Conservation (phyloP, 306 rosid genomes). For the Castanea crenata region DNA sequence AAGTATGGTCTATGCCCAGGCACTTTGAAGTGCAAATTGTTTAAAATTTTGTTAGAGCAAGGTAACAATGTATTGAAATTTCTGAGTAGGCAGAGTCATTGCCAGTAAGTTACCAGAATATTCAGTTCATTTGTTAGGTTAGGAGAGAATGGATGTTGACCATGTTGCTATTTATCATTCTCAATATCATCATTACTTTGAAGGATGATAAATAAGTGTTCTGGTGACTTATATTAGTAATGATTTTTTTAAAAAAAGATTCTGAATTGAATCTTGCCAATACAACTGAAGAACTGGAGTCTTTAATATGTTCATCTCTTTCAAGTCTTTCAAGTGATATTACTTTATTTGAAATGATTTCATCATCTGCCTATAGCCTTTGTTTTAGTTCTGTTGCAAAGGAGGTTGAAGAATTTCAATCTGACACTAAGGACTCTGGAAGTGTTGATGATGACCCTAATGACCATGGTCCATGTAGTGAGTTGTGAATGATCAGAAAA, state of each 20-base stretch:
- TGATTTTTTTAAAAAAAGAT: constrained; percentile 52
- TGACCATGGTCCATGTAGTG: constrained; percentile 46
- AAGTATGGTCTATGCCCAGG: constrained; percentile 70
- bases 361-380: constrained; percentile 74
- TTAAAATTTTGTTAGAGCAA: constrained; percentile 64
- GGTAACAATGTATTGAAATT: constrained; percentile 78
- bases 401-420: constrained; percentile 61
- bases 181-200: not conserved
- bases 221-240: constrained; percentile 1
- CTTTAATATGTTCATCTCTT: constrained; percentile 64
- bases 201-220: not conserved
- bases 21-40: constrained; percentile 78
- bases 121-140: not conserved
- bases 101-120: constrained; percentile 42
- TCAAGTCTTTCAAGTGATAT: constrained; percentile 63
- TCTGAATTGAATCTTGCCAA: constrained; percentile 62
- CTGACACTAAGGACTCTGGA: constrained; percentile 81
- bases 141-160: constrained; percentile 4
- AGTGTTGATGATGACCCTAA: constrained; percentile 67
- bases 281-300: constrained; percentile 69
- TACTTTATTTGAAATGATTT: constrained; percentile 90
- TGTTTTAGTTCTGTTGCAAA: constrained; percentile 53
- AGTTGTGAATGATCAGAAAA: constrained; percentile 40
- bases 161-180: not conserved
- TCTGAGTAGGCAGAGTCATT: constrained; percentile 63